Base-by-base conservation (phyloP, 2,329 filamentous ascomycete genomes). In the Epicoccum nigrum region DNA sequence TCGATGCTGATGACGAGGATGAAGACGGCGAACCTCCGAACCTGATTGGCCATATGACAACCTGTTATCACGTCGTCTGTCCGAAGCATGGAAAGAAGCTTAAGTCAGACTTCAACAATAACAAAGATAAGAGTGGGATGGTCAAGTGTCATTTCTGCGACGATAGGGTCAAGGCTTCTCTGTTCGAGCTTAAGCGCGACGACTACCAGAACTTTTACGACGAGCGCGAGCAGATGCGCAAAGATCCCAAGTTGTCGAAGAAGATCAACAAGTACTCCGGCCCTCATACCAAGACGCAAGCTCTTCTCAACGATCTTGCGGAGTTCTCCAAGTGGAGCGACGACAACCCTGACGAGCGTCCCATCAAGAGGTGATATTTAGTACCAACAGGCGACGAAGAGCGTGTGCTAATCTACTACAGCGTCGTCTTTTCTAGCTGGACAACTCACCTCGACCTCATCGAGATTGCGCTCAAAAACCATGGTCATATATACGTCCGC, bases 371-470 rank as follows among this genome's bases (percentile, higher is more conserved):
- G 71, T 72, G 66, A 50, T 57, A 13, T n/a, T 27, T 27, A 27
- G 6, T 11, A 27, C 56, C 7, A 19, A 15, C 3, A 9, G 6
- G 19, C 17, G 15, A 11, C 16, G 15, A 44, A 28, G 32, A 15
- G 8, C 9, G 7, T 13, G 15, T 39, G 16, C 12, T 25, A 16
- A 19, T 7, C 19, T 12, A 16, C 8, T 13, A 54, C 55, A 77
- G 90, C 20, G 92, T 99, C 12, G 86, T 99, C 6, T 97, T 97
- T 74, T 96, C 92, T 0, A 87, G 87, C n/a, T 97, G 94, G 92
- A 97, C 94, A 0, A 87, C 89, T 0, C 92, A 97, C 69, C 84
- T 99, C 13, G 92, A 97, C 70, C 83, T 99, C 16, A 96, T 99
- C 60, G 86, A 94, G 68, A 81, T 90, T 41, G 93, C 92, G 0